A percentile compares a stretch with the other conserved stretches of the same genome.
phyloP scores from a whole-genome alignment of 108 stramenopile genomes.

The Cafeteria roenbergensis region DNA sequence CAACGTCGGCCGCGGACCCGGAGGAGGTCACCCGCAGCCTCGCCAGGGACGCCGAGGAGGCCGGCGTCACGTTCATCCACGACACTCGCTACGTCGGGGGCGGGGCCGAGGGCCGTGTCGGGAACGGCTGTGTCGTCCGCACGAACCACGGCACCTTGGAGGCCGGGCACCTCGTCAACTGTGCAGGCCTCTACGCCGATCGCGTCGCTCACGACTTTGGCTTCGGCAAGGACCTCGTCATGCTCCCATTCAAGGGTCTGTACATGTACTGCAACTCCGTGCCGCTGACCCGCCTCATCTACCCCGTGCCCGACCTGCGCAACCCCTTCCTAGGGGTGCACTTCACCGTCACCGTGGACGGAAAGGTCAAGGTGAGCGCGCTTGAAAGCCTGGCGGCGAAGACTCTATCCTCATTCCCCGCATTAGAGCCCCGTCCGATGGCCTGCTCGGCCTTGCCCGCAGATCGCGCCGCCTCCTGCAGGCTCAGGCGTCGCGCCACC shows the following conservation, averaged over 20 bases:
- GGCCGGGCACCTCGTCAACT: slow-evolving; percentile 3
- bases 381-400: too few species aligned
- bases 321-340: slow-evolving; percentile 10
- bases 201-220: neutral
- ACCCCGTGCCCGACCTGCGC: slow-evolving; percentile 2
- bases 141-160: neutral
- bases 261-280: slow-evolving; percentile 1
- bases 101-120: too few species aligned
- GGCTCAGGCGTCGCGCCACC: too few species aligned
- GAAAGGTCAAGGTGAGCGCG: neutral
- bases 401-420: too few species aligned
- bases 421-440: too few species aligned
- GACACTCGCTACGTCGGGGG: neutral
- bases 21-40: neutral
- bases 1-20: neutral
- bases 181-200: slow-evolving; percentile 9
- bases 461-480: too few species aligned
- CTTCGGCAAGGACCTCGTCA: neutral
- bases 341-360: slow-evolving; percentile 9
- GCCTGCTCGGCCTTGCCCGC: too few species aligned
- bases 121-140: too few species aligned
- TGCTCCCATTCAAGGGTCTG: slow-evolving; percentile 10
- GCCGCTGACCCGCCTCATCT: neutral
- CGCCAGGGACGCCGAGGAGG: neutral
- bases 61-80: neutral